These are phyloP conservation scores for Termitomyces titanicus DNA, from an alignment of 768 basidiomycete species.

Conservation along the genomic window DNA sequence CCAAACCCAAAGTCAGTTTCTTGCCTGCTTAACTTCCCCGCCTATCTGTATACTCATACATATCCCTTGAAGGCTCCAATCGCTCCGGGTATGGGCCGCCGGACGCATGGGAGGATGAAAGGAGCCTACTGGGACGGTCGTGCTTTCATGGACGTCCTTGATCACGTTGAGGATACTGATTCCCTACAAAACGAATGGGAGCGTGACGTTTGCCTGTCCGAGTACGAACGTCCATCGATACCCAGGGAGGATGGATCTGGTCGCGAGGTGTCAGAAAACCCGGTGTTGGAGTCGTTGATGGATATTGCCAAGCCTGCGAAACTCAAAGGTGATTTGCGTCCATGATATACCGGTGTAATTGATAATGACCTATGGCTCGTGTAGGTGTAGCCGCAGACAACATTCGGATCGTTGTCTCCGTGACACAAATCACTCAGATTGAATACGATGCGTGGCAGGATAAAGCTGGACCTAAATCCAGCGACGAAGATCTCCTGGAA, in stretches of 20 bases:
- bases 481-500: too few species aligned
- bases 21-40: not conserved
- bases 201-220: not conserved
- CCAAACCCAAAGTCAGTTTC: not conserved
- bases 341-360: not conserved
- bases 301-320: constrained; percentile 14
- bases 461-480: too few species aligned
- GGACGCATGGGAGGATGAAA: constrained; percentile 4
- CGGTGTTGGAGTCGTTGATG: constrained; percentile 3
- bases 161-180: not conserved
- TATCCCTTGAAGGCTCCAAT: constrained; percentile 2
- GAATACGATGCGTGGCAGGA: too few species aligned
- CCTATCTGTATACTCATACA: not conserved
- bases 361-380: not conserved
- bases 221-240: not conserved
- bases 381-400: too few species aligned
- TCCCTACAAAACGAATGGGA: not conserved
- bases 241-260: not conserved
- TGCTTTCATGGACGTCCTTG: not conserved
- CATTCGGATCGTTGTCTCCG: too few species aligned
- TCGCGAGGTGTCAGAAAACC: not conserved
- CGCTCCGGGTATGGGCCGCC: constrained; percentile 9
- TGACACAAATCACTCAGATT: too few species aligned
- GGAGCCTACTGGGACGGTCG: constrained; percentile 8
- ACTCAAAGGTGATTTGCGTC: constrained; percentile 4